Conservation (phyloP, 805 yeast species). For the Zygosaccharomyces bisporus region DNA sequence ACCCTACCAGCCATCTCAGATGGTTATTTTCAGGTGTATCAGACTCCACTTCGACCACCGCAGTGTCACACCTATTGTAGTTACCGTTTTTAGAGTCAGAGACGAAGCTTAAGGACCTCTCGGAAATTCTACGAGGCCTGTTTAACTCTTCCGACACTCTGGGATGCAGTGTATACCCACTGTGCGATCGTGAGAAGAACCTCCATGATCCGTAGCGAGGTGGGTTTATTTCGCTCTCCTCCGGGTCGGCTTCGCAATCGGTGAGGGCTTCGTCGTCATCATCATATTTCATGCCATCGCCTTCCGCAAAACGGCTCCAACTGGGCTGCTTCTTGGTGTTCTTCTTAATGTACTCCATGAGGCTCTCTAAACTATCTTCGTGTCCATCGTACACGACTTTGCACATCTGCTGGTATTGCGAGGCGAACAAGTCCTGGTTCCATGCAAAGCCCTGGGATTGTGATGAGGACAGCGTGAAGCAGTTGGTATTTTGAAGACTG, state of each 20-base stretch:
- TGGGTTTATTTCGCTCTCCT: slow-evolving; percentile 12
- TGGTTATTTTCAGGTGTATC: slow-evolving; percentile 25
- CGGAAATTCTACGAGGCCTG: slow-evolving; percentile 30
- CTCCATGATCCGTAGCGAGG: slow-evolving; percentile 1
- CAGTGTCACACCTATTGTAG: slow-evolving; percentile 19
- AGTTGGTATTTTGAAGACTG: slow-evolving; percentile 12
- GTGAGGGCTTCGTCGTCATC: slow-evolving; percentile 15
- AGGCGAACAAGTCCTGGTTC: slow-evolving; percentile 74
- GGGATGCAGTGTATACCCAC: slow-evolving; percentile 14
- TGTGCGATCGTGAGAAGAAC: slow-evolving; percentile 8
- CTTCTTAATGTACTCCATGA: slow-evolving; percentile 14
- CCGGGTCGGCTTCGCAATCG: slow-evolving; percentile 13
- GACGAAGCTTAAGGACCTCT: slow-evolving; percentile 25
- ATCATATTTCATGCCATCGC: slow-evolving; percentile 8
- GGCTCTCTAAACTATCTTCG: slow-evolving; percentile 22
- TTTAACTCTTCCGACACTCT: slow-evolving; percentile 18
- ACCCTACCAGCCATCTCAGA: slow-evolving; percentile 16
- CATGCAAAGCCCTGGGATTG: slow-evolving; percentile 74
- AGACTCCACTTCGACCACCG: slow-evolving; percentile 23
- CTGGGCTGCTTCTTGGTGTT: slow-evolving; percentile 4
- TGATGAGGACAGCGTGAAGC: slow-evolving; percentile 23
- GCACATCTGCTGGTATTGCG: slow-evolving; percentile 58
- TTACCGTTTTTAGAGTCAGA: slow-evolving; percentile 30
- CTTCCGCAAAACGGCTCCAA: neutral
- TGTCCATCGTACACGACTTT: slow-evolving; percentile 39